Evolutionary conservation across 331 rosid species (phyloP), one percentile per base, ranked within the genome.

Genomic region (Malus hybrid): DNA sequence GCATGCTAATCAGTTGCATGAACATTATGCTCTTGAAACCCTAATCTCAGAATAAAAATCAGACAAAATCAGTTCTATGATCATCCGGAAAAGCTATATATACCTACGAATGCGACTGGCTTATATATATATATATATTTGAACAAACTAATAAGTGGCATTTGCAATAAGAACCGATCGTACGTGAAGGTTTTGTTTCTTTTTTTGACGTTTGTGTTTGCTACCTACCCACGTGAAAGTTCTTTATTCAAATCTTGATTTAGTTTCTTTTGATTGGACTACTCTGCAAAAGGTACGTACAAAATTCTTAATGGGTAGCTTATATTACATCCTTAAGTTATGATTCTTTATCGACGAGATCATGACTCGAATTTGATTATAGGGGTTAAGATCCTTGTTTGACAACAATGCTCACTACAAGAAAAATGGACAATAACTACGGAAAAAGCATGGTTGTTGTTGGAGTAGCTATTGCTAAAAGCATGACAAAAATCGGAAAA

Each of bases 21-120:
- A 44, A 32, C 18, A 6, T 7, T 32, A 31, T 65, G 69, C 69
- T 64, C 68, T 32, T 29, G 69, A 31, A 62, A 65, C 34, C 22
- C 69, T 16, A 32, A 62, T 59, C 15, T 65, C 46, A 32, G 69
- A 65, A 65, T 65, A 20, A 65, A 65, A 12, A 65, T 65, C 46
- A 32, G 11, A 32, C 46, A 32, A 65, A 65, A 65, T 65, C 46
- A 16, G 19, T 8, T 65, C 46, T 65, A 64, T 20, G 46, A 39
- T 50, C 56, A 6, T 50, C n/a, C 56, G 56, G 9, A 16, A 50
- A 50, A 50, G n/a, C n/a, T 50, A 16, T 62, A 28, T 39, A 39
- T 39, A 39, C n/a, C 67, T 11, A 24, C 10, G 10, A 27, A 13
- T 61, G 66, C 34, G 33, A 61, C 34, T 61, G 29, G 31, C 31